Evolutionary conservation across 2,329 filamentous ascomycete genomes (phyloP), one percentile per base, ranked within the genome.

Genomic region (Colletotrichum shisoi): DNA sequence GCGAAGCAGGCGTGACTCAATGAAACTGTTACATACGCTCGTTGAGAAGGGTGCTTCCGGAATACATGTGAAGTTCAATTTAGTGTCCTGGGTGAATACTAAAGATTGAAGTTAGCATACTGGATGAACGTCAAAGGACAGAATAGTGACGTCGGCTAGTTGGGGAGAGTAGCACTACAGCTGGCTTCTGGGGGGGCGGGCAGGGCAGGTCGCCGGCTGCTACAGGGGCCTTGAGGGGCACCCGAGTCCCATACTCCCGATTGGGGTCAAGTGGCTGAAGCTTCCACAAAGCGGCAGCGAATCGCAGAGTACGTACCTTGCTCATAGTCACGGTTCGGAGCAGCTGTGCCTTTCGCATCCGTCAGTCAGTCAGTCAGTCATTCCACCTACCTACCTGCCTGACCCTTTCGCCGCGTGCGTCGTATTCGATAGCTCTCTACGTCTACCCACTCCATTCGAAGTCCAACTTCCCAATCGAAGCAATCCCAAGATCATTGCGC

Each of bases 201-300:
- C 5, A 5, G 31, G 15, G n/a, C 24, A 9, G 31, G 7, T 9
- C 7, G 40, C 17, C 17, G 11, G 24, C 40, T 45, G 54, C 44
- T 59, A 48, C 57, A 49, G 64, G 52, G 51, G 45, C 48, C 53
- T 58, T 19, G 53, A 57, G 40, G 57, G 61, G 48, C 40, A 54
- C 39, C 37, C 34, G 13, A 48, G 53, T 56, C 53, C 17, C 27
- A 34, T n/a, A 42, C 39, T 56, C 53, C 40, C 40, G 19, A 27
- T 45, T 44, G 39, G 48, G 64, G 60, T 19, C 8, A 37, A 19
- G 64, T 57, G 57, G 66, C 57, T 67, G 44, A 45, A 68, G 66
- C 62, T 67, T 56, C 46, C 37, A 63, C 45, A 17, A 53, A 39
- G 42, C 45, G 11, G 21, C 52, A 62, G 57, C 57, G 62, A 68